Conservation (phyloP, 352 stramenopile genomes). For the Albugo laibachii region DNA sequence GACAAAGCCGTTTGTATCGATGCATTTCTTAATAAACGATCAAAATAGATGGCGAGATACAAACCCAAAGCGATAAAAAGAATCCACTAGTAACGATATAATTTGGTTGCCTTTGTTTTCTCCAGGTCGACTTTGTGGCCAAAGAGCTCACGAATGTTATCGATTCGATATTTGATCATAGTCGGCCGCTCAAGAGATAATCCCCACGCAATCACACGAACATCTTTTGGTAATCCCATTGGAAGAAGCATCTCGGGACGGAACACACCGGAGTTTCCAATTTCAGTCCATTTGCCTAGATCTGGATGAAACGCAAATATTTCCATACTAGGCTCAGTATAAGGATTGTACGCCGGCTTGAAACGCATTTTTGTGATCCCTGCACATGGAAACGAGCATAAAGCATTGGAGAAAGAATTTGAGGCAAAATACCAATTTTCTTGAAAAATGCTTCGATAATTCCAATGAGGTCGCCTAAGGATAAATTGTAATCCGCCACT, state of each 20-base stretch:
- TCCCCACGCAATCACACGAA: constrained; percentile 98
- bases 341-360: constrained; percentile 99
- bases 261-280: constrained; percentile 98
- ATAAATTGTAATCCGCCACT: constrained; percentile 97
- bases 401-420: constrained; percentile 3
- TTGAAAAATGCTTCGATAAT: constrained; percentile 99
- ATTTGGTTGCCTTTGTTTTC: constrained; percentile 84
- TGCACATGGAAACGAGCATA: background rate
- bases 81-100: constrained; percentile 39
- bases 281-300: constrained; percentile 99
- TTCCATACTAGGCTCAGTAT: constrained; percentile 99
- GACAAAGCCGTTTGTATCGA: no score
- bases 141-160: constrained; percentile 99
- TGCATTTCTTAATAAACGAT: no score
- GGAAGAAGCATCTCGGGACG: constrained; percentile 97
- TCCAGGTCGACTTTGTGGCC: constrained; percentile 98
- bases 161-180: constrained; percentile 99
- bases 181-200: constrained; percentile 97
- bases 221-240: constrained; percentile 98
- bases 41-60: no score
- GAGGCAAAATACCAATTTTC: constrained; percentile 72
- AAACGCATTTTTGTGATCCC: constrained; percentile 95
- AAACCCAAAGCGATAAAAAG: no score
- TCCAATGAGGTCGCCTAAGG: constrained; percentile 96
- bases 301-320: constrained; percentile 99